Base-by-base conservation (phyloP, 139 green algal species). In the Picochlorum costavermella region DNA sequence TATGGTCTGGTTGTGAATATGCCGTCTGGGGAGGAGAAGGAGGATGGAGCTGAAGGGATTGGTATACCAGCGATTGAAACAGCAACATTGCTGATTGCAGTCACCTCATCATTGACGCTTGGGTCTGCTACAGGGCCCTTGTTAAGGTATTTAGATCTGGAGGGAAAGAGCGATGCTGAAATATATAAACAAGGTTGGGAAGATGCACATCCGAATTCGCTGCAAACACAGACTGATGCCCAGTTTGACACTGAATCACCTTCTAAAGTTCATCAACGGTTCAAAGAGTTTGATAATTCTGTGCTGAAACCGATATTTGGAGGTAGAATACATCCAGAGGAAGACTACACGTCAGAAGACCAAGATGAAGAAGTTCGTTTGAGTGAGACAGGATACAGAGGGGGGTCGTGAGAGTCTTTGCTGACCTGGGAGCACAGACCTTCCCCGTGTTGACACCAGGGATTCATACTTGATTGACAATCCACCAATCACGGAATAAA, bases 1-100 rank as follows among this genome's bases (percentile, higher is more conserved):
- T 90, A 84, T 55, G 79, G 72, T 25, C 67, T 85, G 2, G 72
- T 75, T 1, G 60, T 89, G 12, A 86, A 90, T 67, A 75, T 89
- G 70, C 83, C 83, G 5, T 65, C 48, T 25, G 50, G 66, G 14
- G n/a, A 53, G n/a, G 46, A 53, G n/a, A 23, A 23, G n/a, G 79
- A 86, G 50, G 37, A n/a, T 6, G 14, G 14, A 46, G 64, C 69
- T 4, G 56, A 37, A 29, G 61, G 75, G 37, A 65, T 69, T 5
- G 79, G 76, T 40, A 77, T 84, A 30, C 77, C 73, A n/a, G 81
- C 81, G 59, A 81, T 89, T 26, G 82, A 90, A 61, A 83, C 83
- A 25, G 86, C 83, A 9, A 81, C 80, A 5, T 79, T 89, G 9
- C 73, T 90, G 50, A 80, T 88, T 43, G 83, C 84, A 11, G 65